Evolutionary conservation across 305 asterid genomes (phyloP).

Genomic region (Lippia alba): DNA sequence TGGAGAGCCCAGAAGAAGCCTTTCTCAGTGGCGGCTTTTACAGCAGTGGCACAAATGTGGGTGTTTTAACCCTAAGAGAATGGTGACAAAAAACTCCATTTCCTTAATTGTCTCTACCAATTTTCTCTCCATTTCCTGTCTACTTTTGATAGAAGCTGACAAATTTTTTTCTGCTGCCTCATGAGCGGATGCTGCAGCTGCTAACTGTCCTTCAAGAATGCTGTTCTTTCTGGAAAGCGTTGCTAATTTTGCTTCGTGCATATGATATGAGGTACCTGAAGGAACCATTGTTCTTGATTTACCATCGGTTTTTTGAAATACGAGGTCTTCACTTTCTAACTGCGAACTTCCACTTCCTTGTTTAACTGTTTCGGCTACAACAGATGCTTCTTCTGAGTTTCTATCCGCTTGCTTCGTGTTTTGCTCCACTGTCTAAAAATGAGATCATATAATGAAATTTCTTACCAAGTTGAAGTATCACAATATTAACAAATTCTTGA

Average conservation of each 20-base stretch:
- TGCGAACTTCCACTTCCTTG: constrained; percentile 61
- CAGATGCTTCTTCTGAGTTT: constrained; percentile 53
- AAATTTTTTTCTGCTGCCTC: constrained; percentile 77
- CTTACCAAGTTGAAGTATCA: constrained; percentile 19
- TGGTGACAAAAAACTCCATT: too few relatives aligned
- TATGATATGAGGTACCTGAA: constrained; percentile 54
- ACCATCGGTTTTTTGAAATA: constrained; percentile 60
- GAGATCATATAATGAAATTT: constrained; percentile 11
- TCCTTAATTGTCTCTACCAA: constrained; percentile 72
- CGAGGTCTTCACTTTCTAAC: constrained; percentile 54
- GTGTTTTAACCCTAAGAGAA: too few relatives aligned
- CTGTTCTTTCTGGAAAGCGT: constrained; percentile 66
- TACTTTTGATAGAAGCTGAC: constrained; percentile 62
- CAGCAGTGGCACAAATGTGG: too few relatives aligned
- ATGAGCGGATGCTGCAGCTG: constrained; percentile 67
- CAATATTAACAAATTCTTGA: constrained; percentile 6
- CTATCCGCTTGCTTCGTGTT: constrained; percentile 50
- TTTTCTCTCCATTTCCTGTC: constrained; percentile 77
- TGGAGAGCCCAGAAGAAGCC: too few relatives aligned
- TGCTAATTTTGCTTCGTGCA: constrained; percentile 72
- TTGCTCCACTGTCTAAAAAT: constrained; percentile 65
- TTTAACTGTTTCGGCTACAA: constrained; percentile 53
- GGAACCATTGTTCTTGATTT: constrained; percentile 60
- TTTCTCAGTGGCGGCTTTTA: too few relatives aligned
- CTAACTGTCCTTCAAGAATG: constrained; percentile 77